Base-by-base conservation (phyloP, 495 filamentous ascomycete species). In the Penicillium coprophilum region DNA sequence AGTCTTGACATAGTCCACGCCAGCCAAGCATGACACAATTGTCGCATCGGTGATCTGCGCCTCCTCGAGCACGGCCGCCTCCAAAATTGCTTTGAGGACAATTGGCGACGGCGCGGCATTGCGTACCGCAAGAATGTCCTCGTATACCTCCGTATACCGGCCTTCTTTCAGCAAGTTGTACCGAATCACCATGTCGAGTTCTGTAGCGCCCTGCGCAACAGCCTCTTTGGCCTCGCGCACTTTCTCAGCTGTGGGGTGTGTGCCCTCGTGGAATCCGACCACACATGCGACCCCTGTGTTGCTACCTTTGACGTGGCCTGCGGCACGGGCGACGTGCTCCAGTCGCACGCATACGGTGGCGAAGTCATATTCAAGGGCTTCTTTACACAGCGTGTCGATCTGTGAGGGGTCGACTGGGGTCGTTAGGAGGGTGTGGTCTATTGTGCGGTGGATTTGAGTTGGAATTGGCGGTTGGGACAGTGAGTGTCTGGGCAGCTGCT, bases 171-270 rank as follows among this genome's bases (percentile, higher is more conserved):
- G 70, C 9, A 79, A 70, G 4, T 70, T 68, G 58, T 83, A 80
- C 47, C 87, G 84, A 50, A 89, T 75, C 12, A 90, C 87, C 77
- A 87, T 83, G 61, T 90, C 87, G 15, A 89, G 73, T 61, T 90
- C 87, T 1, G 60, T 68, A 4, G 87, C 86, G 11, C 87, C 87
- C 8, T 76, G 71, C 20, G 58, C 61, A 46, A 87, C 67, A 6
- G 86, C 86, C n/a, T 74, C 67, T 34, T 68, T 67, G 2, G 85
- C 80, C 64, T 88, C 85, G 45, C 67, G 71, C 36, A 66, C 69
- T 53, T 89, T 89, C 28, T 77, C 70, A 2, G 67, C 53, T 13
- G 82, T 78, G 27, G 77, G 72, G 56, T 80, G 67, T 8, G 81
- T 84, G 10, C 86, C 87, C 58, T 87, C 83, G 21, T 79, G 87